Conservation (phyloP, 495 filamentous ascomycete species). For the Penicillium lividum region DNA sequence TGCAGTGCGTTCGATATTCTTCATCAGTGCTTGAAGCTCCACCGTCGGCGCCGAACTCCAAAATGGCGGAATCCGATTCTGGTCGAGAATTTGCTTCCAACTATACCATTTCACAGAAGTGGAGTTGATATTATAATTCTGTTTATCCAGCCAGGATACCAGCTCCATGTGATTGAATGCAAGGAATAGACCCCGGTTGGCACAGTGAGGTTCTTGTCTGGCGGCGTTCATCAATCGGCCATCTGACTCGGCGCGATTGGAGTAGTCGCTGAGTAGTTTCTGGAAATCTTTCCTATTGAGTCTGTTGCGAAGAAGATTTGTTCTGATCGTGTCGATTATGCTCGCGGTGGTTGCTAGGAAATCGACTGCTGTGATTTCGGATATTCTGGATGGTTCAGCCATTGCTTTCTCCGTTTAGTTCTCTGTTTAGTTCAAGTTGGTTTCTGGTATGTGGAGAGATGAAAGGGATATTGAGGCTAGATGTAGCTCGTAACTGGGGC, state of each 20-base stretch:
- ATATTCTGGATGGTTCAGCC: not conserved
- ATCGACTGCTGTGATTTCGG: not conserved
- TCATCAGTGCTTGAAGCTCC: constrained; percentile 9
- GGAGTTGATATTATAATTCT: constrained; percentile 17
- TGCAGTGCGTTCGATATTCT: constrained; percentile 11
- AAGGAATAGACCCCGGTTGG: constrained; percentile 17
- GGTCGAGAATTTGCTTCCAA: constrained; percentile 6
- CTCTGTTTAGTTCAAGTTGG: not conserved
- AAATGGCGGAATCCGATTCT: not conserved
- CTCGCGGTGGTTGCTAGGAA: not conserved
- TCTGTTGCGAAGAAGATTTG: constrained; percentile 17
- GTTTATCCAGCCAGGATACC: constrained; percentile 12
- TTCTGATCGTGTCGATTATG: constrained; percentile 8
- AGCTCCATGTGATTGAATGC: constrained; percentile 22
- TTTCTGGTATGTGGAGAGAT: not conserved
- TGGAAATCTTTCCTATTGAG: constrained; percentile 12
- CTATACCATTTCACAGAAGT: constrained; percentile 22
- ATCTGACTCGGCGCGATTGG: constrained; percentile 17
- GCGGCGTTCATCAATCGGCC: constrained; percentile 15
- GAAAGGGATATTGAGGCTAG: not conserved
- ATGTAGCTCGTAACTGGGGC: not conserved
- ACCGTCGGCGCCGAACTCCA: not conserved
- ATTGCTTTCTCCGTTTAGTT: not conserved
- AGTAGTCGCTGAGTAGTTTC: constrained; percentile 14
- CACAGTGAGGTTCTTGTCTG: constrained; percentile 13